Evolutionary conservation across 164 flowering plant genomes (phyloP).

Genomic region (Magnolia kwangsiensis): DNA sequence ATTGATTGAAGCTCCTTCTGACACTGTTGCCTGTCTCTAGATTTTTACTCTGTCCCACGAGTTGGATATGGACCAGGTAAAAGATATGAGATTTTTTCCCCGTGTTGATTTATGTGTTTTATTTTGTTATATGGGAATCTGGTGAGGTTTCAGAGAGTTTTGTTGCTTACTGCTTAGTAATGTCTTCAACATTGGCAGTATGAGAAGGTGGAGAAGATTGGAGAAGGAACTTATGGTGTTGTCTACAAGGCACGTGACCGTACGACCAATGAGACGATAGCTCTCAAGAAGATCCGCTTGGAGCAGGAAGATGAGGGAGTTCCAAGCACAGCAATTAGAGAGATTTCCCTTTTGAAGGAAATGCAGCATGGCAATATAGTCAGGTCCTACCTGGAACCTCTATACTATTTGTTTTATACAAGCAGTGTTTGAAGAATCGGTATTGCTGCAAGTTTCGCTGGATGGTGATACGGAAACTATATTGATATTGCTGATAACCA

Average conservation of each 20-base stretch:
- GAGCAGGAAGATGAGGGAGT: conserved; percentile 99
- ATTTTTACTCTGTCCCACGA: background rate
- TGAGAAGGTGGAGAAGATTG: conserved; percentile 95
- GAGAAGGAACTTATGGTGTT: conserved; percentile 94
- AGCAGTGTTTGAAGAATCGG: too few species aligned
- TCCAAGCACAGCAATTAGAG: conserved; percentile 92
- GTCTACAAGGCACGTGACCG: conserved; percentile 94
- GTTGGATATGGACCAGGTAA: conserved; percentile 17
- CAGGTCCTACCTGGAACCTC: conserved; percentile 34
- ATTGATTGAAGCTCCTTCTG: background rate
- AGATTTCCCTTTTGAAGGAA: conserved; percentile 92
- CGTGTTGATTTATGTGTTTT: background rate
- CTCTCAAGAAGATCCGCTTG: conserved; percentile 86
- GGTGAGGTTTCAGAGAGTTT: background rate
- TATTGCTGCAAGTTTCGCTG: too few species aligned
- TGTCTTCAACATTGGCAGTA: conserved; percentile 38
- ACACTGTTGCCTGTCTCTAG: background rate
- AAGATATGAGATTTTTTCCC: background rate
- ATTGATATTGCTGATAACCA: too few species aligned
- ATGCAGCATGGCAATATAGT: conserved; percentile 96
- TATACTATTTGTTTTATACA: too few species aligned
- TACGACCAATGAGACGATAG: conserved; percentile 73
- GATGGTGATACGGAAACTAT: too few species aligned
- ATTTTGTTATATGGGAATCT: background rate
- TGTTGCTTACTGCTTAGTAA: background rate